Base-by-base conservation (phyloP, 768 basidiomycete genomes). In the Amanita pallidorosea region DNA sequence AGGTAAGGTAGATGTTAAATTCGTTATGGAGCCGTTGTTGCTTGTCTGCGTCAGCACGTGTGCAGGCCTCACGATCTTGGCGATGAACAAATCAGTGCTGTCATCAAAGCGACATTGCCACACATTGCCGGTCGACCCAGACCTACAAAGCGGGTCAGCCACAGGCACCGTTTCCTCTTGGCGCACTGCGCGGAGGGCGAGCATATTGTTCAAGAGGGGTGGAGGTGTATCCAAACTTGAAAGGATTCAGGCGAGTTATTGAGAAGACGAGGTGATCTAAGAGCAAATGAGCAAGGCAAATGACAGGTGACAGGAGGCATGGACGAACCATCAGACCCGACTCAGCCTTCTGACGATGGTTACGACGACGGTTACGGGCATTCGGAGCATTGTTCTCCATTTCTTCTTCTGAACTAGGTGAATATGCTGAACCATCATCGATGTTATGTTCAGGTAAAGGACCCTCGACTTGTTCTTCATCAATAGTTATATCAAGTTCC, bases 51-150 rank as follows among this genome's bases (percentile, higher is more conserved):
- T 58, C 56, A 45, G 57, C 33, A n/a, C 7, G 54, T n/a, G 54
- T 49, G 34, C 52, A 56, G 29, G 22, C 51, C 47, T 46, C 57
- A 56, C 55, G 43, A 56, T 42, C 53, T 58, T 58, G 53, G 38
- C 45, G 51, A 37, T 31, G 53, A 58, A 58, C 15, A 52, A 54
- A 46, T 56, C 45, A 36, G 31, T 25, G 37, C 55, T 36, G 41
- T 13, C 47, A 58, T 58, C 55, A 53, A 58, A 58, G 42, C 37
- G 57, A 50, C 57, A 54, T 58, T 56, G 25, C 57, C 57, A 58
- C 46, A 54, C 55, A 50, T 58, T 56, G 52, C 57, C 57, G 48
- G 57, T 56, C 22, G 57, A 58, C 35, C 57, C 57, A 8, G 49
- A 58, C 45, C 53, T 53, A 58, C 22, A 33, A 55, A 56, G 40